Evolutionary conservation across 805 yeast genomes (phyloP), one percentile per base, ranked within the genome.

Genomic region (Myxozyma vanderwaltii): DNA sequence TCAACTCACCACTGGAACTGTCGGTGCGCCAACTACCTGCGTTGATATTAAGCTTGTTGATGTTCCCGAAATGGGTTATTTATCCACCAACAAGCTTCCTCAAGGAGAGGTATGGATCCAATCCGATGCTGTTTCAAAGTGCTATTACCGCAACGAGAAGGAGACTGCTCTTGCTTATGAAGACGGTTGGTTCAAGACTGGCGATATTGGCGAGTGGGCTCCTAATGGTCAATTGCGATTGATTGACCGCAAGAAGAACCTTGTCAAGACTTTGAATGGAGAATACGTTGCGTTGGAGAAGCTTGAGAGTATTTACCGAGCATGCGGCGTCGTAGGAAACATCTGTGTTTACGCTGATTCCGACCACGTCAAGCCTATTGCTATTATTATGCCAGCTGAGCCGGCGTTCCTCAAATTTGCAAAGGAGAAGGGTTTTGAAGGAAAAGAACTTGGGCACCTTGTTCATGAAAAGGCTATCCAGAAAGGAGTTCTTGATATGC

Each of bases 221-320:
- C 61, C 83, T 27, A 81, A 79, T 65, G 98, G 98, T 66, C 86
- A 84, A 58, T 79, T 94, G 71, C 84, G 81, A 71, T 79, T 94
- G 62, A 88, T 94, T 73, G 99, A 94, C 77, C 88, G 99, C 73
- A 89, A 84, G 80, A 94, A 94, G 85, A 94, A 94, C 74, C 81
- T 94, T 75, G 96, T 94, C 68, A 94, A 94, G 81, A 94, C 99
- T 19, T 80, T 83, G 70, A 92, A 94, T 73, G 99, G 99, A 76
- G 99, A 94, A 78, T 94, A 94, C 76, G 89, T 94, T 74, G 99
- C 99, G 3, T 81, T 94, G 70, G 99, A 94, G 77, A 91, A 91
- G 76, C 79, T 94, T 66, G 99, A 94, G 77, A 82, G 96, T 10
- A 80, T 88, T 51, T 94, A 94, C 79, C 84, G 97, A 76, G 86